phyloP scores from a whole-genome alignment of 148 eudicot genomes.

The Amaranthus hypochondriacus region DNA sequence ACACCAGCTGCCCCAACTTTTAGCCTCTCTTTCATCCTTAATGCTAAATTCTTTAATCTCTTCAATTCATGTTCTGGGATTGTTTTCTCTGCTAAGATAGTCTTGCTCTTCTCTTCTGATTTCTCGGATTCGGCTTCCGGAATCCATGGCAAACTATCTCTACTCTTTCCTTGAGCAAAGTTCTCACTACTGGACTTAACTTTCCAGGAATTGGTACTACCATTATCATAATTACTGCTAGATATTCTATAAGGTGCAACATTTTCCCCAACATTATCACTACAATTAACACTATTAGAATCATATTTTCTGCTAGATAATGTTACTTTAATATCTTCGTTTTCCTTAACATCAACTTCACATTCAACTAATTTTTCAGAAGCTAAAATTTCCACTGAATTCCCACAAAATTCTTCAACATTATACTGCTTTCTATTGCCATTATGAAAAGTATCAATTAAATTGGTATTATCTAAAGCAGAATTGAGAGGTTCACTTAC shows the following conservation, averaged over 20 bases:
- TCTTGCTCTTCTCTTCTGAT: slow-evolving; percentile 33
- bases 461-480: slow-evolving; percentile 19
- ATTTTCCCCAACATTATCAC: slow-evolving; percentile 22
- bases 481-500: slow-evolving; percentile 27
- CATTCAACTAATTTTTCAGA: slow-evolving; percentile 3
- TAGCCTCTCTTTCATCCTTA: slow-evolving; percentile 84
- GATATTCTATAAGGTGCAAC: slow-evolving; percentile 17
- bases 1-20: slow-evolving; percentile 81
- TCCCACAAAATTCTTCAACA: slow-evolving; percentile 19
- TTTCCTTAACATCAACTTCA: not conserved
- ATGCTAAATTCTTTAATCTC: slow-evolving; percentile 82
- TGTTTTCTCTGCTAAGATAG: slow-evolving; percentile 54
- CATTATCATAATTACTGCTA: not conserved
- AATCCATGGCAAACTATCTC: slow-evolving; percentile 57
- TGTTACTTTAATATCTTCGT: slow-evolving; percentile 5
- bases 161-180: slow-evolving; percentile 17
- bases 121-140: slow-evolving; percentile 17
- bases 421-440: not conserved
- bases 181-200: slow-evolving; percentile 20
- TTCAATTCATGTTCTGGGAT: slow-evolving; percentile 70
- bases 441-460: slow-evolving; percentile 18
- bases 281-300: slow-evolving; percentile 9
- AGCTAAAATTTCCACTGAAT: slow-evolving; percentile 10
- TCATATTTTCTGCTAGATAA: not conserved
- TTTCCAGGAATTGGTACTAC: slow-evolving; percentile 9